Conservation (phyloP, 148 eudicot species). For the Spergularia bocconei region DNA sequence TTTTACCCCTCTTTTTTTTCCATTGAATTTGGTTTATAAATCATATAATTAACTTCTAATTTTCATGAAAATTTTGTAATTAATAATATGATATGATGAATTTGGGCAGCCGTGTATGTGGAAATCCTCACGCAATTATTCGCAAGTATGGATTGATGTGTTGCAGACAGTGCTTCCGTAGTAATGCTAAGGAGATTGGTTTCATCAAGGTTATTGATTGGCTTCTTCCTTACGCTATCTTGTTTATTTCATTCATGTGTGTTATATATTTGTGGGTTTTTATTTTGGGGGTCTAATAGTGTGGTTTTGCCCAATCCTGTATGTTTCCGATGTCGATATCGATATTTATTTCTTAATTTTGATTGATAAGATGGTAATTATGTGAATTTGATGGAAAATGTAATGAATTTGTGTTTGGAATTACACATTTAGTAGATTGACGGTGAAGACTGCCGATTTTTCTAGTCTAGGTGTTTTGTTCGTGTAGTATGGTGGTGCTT, state of each 20-base stretch:
- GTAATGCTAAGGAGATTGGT: conserved; percentile 60
- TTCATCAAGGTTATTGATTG: conserved; percentile 43
- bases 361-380: too few species aligned
- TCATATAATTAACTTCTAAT: too few species aligned
- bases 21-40: too few species aligned
- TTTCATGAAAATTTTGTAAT: background rate
- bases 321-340: too few species aligned
- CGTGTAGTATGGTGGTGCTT: background rate
- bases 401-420: too few species aligned
- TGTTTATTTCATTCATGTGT: background rate
- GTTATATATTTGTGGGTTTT: too few species aligned
- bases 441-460: too few species aligned
- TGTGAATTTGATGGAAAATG: too few species aligned
- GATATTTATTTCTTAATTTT: too few species aligned
- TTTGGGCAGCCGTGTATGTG: conserved; percentile 43
- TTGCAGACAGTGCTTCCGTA: conserved; percentile 58
- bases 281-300: too few species aligned
- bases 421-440: too few species aligned
- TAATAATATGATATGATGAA: background rate
- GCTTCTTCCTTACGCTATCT: background rate
- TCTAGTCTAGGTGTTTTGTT: background rate
- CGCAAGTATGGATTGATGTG: conserved; percentile 55
- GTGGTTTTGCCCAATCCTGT: too few species aligned
- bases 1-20: background rate
- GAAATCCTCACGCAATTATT: conserved; percentile 48